Percentiles rank a stretch among this genome's conserved stretches.
These are phyloP conservation scores for Dalbergia oliveri DNA, from an alignment of 306 rosid genomes.

Conservation along the genomic window DNA sequence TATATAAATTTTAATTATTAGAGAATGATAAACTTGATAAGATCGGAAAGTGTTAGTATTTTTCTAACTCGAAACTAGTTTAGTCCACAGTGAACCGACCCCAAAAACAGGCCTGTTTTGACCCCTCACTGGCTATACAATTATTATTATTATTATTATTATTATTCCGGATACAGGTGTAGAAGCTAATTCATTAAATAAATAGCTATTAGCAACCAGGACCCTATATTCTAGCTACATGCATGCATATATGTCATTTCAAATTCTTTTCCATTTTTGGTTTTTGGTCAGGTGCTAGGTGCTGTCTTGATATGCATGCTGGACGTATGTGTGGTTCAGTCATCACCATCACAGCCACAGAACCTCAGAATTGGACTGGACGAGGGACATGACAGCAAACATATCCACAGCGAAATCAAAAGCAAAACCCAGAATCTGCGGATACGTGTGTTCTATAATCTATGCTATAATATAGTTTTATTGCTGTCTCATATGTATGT, in stretches of 20 bases:
- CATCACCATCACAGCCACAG: slow-evolving; percentile 30
- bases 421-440: slow-evolving; percentile 45
- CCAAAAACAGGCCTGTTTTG: too few relatives aligned
- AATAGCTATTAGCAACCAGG: background rate
- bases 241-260: background rate
- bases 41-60: too few relatives aligned
- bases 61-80: too few relatives aligned
- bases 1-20: too few relatives aligned
- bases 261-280: background rate
- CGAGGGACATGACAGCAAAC: slow-evolving; percentile 27
- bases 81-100: too few relatives aligned
- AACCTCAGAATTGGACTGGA: background rate
- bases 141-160: too few relatives aligned
- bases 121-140: too few relatives aligned
- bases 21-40: too few relatives aligned
- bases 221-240: slow-evolving; percentile 11
- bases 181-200: background rate
- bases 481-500: background rate
- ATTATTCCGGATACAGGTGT: background rate
- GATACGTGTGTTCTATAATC: background rate
- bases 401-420: background rate
- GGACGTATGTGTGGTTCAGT: slow-evolving; percentile 23
- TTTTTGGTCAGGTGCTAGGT: background rate
- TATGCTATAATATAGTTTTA: background rate
- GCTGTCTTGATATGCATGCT: slow-evolving; percentile 37